These are phyloP conservation scores for Handroanthus guayacan DNA, from an alignment of 257 asterid genomes.

Conservation along the genomic window DNA sequence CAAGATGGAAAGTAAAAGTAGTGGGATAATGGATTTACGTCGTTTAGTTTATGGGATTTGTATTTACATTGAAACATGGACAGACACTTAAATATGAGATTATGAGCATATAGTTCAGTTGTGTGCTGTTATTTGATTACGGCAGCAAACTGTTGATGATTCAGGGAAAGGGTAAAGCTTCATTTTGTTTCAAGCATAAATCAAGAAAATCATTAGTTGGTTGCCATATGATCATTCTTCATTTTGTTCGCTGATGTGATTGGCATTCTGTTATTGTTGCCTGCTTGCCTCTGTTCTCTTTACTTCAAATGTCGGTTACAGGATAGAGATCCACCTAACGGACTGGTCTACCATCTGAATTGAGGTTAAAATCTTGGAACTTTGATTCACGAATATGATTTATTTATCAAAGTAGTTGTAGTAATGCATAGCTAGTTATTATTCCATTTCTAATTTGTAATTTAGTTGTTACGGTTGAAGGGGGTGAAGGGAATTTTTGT, in stretches of 20 bases:
- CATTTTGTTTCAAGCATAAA: constrained; percentile 21
- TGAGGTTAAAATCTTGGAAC: too few species aligned
- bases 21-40: constrained; percentile 34
- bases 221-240: not conserved
- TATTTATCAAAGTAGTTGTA: too few species aligned
- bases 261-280: not conserved
- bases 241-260: not conserved
- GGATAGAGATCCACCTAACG: too few species aligned
- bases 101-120: constrained; percentile 45
- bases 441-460: too few species aligned
- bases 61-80: constrained; percentile 46
- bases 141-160: constrained; percentile 47
- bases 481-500: too few species aligned
- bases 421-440: too few species aligned
- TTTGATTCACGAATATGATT: too few species aligned
- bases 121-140: constrained; percentile 40
- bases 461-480: too few species aligned
- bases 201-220: constrained; percentile 22
- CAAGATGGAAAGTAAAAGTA: not conserved
- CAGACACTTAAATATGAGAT: constrained; percentile 27
- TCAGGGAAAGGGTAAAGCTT: constrained; percentile 38
- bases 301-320: too few species aligned
- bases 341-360: too few species aligned
- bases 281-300: too few species aligned
- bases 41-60: constrained; percentile 48